phyloP scores from a whole-genome alignment of 2,329 filamentous ascomycete species.

The Mariannaea sp. region DNA sequence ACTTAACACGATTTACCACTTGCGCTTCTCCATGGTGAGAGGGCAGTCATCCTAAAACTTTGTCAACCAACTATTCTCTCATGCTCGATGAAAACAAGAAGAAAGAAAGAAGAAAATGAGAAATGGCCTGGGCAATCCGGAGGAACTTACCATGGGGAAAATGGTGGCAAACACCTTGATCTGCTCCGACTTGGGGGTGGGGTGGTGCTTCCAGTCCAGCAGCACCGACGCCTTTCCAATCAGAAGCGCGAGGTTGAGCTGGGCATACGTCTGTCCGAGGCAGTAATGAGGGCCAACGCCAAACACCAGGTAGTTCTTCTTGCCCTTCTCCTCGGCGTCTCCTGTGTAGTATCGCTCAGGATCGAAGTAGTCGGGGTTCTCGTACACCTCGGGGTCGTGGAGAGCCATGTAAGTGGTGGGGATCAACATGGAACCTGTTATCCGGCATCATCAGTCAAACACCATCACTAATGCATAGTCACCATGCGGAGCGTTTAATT shows the following conservation, averaged over 20 bases:
- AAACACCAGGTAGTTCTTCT: conserved; percentile 97
- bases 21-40: conserved; percentile 68
- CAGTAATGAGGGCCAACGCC: conserved; percentile 97
- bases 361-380: conserved; percentile 85
- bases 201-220: conserved; percentile 87
- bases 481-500: no score
- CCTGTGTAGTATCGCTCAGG: conserved; percentile 91
- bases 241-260: conserved; percentile 85
- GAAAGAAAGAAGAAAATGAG: no score
- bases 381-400: conserved; percentile 90
- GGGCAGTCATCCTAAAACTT: conserved; percentile 75
- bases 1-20: conserved; percentile 46
- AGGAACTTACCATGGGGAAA: conserved; percentile 83
- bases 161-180: conserved; percentile 99
- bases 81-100: no score
- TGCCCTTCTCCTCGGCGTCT: conserved; percentile 80
- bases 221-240: conserved; percentile 87
- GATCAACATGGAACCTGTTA: conserved; percentile 82
- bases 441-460: conserved; percentile 26
- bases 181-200: conserved; percentile 83
- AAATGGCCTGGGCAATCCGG: no score
- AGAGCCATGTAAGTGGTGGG: conserved; percentile 89
- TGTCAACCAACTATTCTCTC: neutral
- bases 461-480: neutral
- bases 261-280: conserved; percentile 89